Percentiles rank a stretch among this genome's conserved stretches.
Evolutionary conservation across 1,284 basidiomycete species (phyloP).

Genomic region (Fomitiporia mediterranea): DNA sequence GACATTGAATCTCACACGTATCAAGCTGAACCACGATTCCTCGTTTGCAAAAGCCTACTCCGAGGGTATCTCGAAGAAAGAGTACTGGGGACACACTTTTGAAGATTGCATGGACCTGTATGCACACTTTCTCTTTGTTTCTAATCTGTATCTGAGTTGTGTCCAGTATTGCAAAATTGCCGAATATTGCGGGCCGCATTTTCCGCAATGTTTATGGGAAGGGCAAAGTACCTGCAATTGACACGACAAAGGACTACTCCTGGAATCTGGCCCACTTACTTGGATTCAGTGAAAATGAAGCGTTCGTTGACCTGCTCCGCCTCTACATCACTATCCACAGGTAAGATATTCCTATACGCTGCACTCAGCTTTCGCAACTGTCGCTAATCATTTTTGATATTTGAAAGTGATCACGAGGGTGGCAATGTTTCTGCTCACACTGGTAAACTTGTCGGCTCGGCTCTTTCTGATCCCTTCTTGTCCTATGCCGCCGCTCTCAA

Average conservation of each 20-base stretch:
- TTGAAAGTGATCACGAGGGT: constrained; percentile 84
- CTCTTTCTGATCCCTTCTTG: constrained; percentile 97
- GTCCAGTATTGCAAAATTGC: constrained; percentile 88
- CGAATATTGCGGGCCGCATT: constrained; percentile 95
- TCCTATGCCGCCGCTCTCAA: constrained; percentile 91
- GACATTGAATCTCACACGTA: constrained; percentile 11
- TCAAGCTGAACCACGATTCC: constrained; percentile 90
- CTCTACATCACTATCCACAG: constrained; percentile 98
- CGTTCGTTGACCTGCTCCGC: constrained; percentile 92
- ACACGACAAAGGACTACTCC: constrained; percentile 88
- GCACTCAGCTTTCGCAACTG: background rate
- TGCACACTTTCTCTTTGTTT: constrained; percentile 25
- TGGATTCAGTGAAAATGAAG: constrained; percentile 86
- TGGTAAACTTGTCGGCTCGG: constrained; percentile 95
- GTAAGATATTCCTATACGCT: constrained; percentile 29
- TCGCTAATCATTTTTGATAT: constrained; percentile 27
- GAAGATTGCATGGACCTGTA: constrained; percentile 97
- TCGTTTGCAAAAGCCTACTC: constrained; percentile 96
- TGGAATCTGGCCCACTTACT: constrained; percentile 90
- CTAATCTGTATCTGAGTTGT: constrained; percentile 6
- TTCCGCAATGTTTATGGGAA: constrained; percentile 92
- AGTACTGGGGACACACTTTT: constrained; percentile 95
- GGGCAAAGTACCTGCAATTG: constrained; percentile 88
- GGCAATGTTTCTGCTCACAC: constrained; percentile 98
- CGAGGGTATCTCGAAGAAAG: constrained; percentile 89